These are phyloP conservation scores for Neofusicoccum umdonicola DNA, from an alignment of 2,329 filamentous ascomycete genomes.

Conservation along the genomic window DNA sequence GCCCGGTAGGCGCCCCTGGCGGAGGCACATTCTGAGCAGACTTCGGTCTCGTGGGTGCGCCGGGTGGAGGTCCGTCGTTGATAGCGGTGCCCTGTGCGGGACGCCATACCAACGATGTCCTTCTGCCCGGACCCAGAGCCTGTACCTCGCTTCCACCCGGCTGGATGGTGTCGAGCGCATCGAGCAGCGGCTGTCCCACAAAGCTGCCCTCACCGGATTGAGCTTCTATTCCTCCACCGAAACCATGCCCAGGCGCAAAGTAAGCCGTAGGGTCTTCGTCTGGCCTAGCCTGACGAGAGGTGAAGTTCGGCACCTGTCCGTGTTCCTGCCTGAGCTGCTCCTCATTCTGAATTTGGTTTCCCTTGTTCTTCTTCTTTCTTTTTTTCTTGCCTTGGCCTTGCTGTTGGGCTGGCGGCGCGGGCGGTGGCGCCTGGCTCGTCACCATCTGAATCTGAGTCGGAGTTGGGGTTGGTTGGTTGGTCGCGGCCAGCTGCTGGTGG, in stretches of 20 bases:
- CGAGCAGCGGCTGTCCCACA: slow-evolving; percentile 18
- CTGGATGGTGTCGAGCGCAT: slow-evolving; percentile 2
- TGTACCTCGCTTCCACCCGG: not conserved
- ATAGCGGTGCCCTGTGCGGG: not conserved
- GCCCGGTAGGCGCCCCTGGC: not conserved
- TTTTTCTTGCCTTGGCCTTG: not conserved
- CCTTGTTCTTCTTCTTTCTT: not conserved
- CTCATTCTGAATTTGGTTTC: not conserved
- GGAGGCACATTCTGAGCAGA: not conserved
- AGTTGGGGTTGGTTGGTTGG: not conserved
- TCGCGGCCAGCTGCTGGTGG: not conserved
- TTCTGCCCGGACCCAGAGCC: not conserved
- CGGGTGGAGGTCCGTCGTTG: not conserved
- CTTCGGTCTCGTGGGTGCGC: not conserved
- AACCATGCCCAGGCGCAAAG: not conserved
- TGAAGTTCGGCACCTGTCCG: not conserved
- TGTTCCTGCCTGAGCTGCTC: not conserved
- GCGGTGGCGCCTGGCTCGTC: not conserved
- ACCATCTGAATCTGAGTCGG: too few relatives aligned
- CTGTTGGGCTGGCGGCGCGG: not conserved
- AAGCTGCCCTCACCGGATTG: not conserved
- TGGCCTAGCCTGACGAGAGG: not conserved
- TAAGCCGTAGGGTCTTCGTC: not conserved
- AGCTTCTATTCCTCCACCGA: not conserved
- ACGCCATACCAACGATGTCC: not conserved